phyloP scores from a whole-genome alignment of 331 rosid species.

The Quercus lobata region DNA sequence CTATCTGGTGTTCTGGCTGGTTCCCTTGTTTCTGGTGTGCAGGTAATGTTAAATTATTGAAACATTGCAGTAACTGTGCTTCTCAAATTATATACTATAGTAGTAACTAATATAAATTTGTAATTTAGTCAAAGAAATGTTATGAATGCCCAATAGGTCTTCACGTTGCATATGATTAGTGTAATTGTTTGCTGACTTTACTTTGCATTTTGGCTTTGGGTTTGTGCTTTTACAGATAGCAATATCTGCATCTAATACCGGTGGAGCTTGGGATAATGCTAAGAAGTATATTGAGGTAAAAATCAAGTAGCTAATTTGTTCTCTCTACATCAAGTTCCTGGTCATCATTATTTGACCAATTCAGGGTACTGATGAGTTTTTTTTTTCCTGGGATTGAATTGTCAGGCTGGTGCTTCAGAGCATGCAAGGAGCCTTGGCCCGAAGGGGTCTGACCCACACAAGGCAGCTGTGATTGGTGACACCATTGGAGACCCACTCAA shows the following conservation, averaged over 20 bases:
- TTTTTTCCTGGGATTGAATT: neutral
- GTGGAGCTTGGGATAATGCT: conserved; percentile 90
- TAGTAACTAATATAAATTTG: too few relatives aligned
- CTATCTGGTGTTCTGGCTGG: conserved; percentile 84
- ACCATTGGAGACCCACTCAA: conserved; percentile 86
- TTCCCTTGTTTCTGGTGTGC: conserved; percentile 78
- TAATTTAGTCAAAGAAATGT: neutral
- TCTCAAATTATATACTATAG: neutral
- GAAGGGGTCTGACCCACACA: conserved; percentile 78
- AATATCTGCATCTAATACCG: conserved; percentile 81
- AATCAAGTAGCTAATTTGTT: neutral
- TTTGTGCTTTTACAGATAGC: conserved; percentile 44
- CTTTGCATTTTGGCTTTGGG: neutral
- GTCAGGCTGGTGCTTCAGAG: conserved; percentile 81
- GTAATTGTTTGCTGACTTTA: neutral
- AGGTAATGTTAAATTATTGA: conserved; percentile 37
- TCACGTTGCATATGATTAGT: neutral
- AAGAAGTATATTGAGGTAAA: conserved; percentile 70
- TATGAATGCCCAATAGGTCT: neutral
- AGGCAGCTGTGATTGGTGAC: conserved; percentile 84
- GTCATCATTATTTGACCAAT: neutral
- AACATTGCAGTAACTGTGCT: neutral
- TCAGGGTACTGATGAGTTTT: neutral
- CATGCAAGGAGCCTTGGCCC: conserved; percentile 78
- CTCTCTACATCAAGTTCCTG: neutral